Evolutionary conservation across 2,329 filamentous ascomycete genomes (phyloP), one percentile per base, ranked within the genome.

Genomic region (Pseudocercospora eumusae): DNA sequence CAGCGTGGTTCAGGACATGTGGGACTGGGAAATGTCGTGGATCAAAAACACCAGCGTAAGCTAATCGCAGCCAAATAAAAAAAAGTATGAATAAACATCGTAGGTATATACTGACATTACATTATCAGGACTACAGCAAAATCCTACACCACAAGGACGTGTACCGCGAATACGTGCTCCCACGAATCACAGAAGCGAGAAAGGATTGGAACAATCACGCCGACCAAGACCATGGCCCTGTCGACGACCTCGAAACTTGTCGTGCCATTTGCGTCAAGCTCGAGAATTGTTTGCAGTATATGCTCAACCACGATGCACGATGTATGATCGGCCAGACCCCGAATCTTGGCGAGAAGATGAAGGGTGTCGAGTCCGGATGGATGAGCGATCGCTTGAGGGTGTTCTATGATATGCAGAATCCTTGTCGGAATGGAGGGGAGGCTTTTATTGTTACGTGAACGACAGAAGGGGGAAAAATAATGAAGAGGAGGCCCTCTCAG

Each of bases 151-250:
- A 71, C 45, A 63, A 61, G 20, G 69, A 72, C 25, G 54, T 71
- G 8, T 71, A 66, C 54, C 25, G 21, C 10, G 49, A 65, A 25
- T 72, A 67, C 52, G 49, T 71, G 5, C 40, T 71, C 0, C 70
- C 70, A 1, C 64, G 65, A 9, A 70, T 68, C 13, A 20, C 18
- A 23, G 27, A 57, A n/a, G 40, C 64, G 13, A 61, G 59, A 31
- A 28, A 7, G 2, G 61, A 69, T 36, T 72, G 71, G 71, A 58
- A 71, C 57, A 73, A 73, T 11, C 62, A 69, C 31, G 64, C 66
- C 8, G 59, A 68, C 9, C 56, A 69, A 2, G 65, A 67, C 18
- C 59, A 64, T 25, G 59, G 61, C 1, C 28, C 40, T 1, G 65
- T 64, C 10, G 25, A 42, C 0, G 62, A 64, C 11, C 31, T 67